Percentiles rank a stretch among this genome's conserved stretches.
Evolutionary conservation across 108 stramenopile genomes (phyloP).

Genomic region (Tribonema minus): DNA sequence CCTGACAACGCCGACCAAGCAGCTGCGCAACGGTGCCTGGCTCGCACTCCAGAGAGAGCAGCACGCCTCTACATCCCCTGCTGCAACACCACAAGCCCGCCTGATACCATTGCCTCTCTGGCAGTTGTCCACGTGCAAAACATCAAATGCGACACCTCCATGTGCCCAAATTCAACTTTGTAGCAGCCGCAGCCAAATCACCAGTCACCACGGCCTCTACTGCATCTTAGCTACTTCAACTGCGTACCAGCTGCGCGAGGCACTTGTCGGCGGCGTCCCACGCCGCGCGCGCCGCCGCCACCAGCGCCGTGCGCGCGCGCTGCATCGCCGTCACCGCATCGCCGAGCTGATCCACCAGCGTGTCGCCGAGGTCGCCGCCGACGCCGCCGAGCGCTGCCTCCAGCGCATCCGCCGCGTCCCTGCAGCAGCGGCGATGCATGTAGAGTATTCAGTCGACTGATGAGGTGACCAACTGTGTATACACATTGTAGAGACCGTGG

Average conservation of each 20-base stretch:
- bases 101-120: background rate
- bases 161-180: background rate
- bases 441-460: background rate
- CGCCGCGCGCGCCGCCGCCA: background rate
- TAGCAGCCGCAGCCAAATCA: background rate
- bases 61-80: too few relatives aligned
- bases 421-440: background rate
- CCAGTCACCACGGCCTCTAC: background rate
- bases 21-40: too few relatives aligned
- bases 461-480: background rate
- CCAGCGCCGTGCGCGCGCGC: background rate
- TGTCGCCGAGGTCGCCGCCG: background rate
- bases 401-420: background rate
- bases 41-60: too few relatives aligned
- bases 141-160: background rate
- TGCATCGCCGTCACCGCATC: background rate
- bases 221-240: background rate
- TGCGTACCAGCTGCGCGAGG: slow-evolving; percentile 4
- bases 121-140: background rate
- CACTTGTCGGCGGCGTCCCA: slow-evolving; percentile 17
- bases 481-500: background rate
- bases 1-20: too few relatives aligned
- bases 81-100: background rate
- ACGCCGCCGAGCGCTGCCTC: background rate
- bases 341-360: background rate